These are phyloP conservation scores for Fusarium clavum DNA, from an alignment of 2,329 filamentous ascomycete species.

Conservation along the genomic window DNA sequence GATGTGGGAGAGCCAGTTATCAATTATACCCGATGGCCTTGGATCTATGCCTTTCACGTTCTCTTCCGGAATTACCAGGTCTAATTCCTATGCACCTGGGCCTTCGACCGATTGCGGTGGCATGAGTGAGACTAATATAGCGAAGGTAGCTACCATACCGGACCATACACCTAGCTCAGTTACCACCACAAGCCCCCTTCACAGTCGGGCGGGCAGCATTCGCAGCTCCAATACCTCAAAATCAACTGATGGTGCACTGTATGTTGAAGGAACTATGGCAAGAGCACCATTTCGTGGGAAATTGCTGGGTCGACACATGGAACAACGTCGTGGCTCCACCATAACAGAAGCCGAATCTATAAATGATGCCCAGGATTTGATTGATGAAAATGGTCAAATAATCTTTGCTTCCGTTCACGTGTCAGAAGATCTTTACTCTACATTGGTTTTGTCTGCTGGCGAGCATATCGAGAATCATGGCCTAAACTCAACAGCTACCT, in stretches of 20 bases:
- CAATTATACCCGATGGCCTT: conserved; percentile 5
- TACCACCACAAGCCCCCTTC: neutral
- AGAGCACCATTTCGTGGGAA: conserved; percentile 25
- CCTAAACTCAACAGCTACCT: neutral
- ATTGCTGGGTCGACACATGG: neutral
- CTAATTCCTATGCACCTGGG: conserved; percentile 1
- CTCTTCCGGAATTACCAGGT: neutral
- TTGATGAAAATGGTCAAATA: neutral
- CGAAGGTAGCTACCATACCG: neutral
- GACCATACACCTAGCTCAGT: neutral
- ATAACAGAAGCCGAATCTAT: neutral
- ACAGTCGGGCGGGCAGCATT: neutral
- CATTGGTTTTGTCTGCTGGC: neutral
- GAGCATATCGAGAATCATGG: neutral
- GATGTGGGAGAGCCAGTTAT: conserved; percentile 14
- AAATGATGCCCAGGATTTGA: neutral
- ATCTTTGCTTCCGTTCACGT: neutral
- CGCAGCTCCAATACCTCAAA: conserved; percentile 6
- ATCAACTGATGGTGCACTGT: conserved; percentile 15
- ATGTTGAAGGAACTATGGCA: conserved; percentile 20
- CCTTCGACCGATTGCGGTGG: neutral
- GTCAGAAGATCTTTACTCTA: conserved; percentile 1
- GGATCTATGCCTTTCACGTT: conserved; percentile 10
- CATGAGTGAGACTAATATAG: neutral
- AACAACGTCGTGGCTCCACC: neutral